These are phyloP conservation scores for Neurospora africana DNA, from an alignment of 495 filamentous ascomycete genomes.

Conservation along the genomic window DNA sequence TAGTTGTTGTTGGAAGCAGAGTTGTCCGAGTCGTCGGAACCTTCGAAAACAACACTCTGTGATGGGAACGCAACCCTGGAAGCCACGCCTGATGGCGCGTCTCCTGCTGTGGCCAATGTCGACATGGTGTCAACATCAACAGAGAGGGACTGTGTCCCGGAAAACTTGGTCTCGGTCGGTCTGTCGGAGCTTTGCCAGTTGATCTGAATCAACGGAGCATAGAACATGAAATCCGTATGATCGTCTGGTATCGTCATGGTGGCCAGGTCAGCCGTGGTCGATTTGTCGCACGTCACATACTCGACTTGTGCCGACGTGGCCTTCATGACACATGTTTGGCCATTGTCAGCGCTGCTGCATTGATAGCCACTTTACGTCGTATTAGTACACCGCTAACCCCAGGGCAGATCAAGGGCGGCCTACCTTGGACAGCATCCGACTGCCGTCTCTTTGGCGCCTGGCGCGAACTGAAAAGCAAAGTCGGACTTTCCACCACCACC, in stretches of 20 bases:
- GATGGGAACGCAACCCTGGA: background rate
- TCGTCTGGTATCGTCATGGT: slow-evolving; percentile 14
- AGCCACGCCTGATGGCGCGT: background rate
- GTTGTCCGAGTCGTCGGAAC: no score
- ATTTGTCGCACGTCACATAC: slow-evolving; percentile 19
- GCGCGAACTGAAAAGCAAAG: slow-evolving; percentile 24
- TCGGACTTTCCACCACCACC: slow-evolving; percentile 14
- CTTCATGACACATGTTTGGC: slow-evolving; percentile 21
- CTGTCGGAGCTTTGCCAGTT: slow-evolving; percentile 24
- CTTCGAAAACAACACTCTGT: background rate
- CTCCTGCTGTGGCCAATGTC: background rate
- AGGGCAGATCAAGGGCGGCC: background rate
- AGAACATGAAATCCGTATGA: slow-evolving; percentile 17
- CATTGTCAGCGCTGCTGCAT: slow-evolving; percentile 22
- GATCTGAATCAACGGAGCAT: slow-evolving; percentile 28
- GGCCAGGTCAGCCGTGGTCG: slow-evolving; percentile 7
- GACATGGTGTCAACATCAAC: slow-evolving; percentile 11
- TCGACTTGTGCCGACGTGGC: slow-evolving; percentile 18
- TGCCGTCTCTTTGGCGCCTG: slow-evolving; percentile 22
- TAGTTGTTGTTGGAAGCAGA: background rate
- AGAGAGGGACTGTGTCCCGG: background rate
- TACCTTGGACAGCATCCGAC: slow-evolving; percentile 28
- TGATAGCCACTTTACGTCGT: slow-evolving; percentile 16
- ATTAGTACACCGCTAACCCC: slow-evolving; percentile 1
- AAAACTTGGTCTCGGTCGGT: background rate